These are phyloP conservation scores for Beauveria bassiana DNA, from an alignment of 2,329 filamentous ascomycete genomes.

Conservation along the genomic window DNA sequence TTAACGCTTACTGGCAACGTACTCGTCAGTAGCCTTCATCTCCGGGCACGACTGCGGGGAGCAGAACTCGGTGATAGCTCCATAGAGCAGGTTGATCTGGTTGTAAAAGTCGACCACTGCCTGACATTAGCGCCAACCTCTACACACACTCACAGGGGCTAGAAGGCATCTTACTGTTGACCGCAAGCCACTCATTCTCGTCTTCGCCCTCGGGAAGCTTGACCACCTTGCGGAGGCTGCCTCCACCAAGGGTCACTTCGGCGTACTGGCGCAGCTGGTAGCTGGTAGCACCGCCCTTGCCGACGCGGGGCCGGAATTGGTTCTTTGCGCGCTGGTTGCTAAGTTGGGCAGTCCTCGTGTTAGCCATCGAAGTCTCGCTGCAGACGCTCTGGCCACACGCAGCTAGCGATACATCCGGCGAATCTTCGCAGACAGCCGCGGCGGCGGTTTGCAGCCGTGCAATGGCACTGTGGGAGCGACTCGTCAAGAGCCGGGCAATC, in stretches of 20 bases:
- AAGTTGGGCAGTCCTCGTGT: constrained; percentile 20
- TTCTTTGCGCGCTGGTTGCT: constrained; percentile 84
- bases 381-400: not conserved
- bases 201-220: constrained; percentile 96
- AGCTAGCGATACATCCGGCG: constrained; percentile 11
- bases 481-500: constrained; percentile 24
- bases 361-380: constrained; percentile 20
- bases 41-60: constrained; percentile 94
- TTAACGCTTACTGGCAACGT: constrained; percentile 25
- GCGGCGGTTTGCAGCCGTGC: constrained; percentile 23
- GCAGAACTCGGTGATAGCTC: constrained; percentile 98
- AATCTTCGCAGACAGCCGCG: constrained; percentile 24
- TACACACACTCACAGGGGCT: not conserved
- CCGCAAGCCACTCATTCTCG: constrained; percentile 94
- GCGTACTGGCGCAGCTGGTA: constrained; percentile 97
- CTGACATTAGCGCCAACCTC: not conserved
- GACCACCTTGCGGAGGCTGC: constrained; percentile 91
- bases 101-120: constrained; percentile 99
- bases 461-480: constrained; percentile 26
- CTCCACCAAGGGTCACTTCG: constrained; percentile 90
- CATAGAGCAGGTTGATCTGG: constrained; percentile 97
- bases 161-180: constrained; percentile 63
- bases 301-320: constrained; percentile 83
- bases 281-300: constrained; percentile 76
- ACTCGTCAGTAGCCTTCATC: constrained; percentile 99